These are phyloP conservation scores for Aspergillus vadensis DNA, from an alignment of 2,329 filamentous ascomycete species.

Conservation along the genomic window DNA sequence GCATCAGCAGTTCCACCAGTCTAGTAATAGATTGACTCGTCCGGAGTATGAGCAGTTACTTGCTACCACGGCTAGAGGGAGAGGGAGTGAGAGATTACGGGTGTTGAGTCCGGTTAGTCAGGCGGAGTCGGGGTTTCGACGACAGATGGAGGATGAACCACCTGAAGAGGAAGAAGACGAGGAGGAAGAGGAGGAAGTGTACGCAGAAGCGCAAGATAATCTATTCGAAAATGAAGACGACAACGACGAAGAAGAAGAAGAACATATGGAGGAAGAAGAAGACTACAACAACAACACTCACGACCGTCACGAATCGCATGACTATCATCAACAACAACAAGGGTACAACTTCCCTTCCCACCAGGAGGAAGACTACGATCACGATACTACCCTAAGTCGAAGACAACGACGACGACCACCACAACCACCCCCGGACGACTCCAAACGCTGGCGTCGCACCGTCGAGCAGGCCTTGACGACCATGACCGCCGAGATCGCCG, in stretches of 20 bases:
- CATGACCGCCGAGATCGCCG: constrained; percentile 89
- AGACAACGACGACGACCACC: constrained; percentile 13
- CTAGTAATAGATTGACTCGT: constrained; percentile 26
- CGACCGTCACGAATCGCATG: constrained; percentile 6
- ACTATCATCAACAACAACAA: constrained; percentile 3
- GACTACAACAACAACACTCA: constrained; percentile 4
- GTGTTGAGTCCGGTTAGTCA: constrained; percentile 85
- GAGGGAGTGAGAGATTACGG: constrained; percentile 57
- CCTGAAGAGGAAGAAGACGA: constrained; percentile 33
- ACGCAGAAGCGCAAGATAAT: constrained; percentile 39
- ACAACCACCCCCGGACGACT: constrained; percentile 31
- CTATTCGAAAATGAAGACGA: constrained; percentile 31
- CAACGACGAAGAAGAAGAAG: constrained; percentile 6
- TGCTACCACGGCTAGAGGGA: constrained; percentile 40
- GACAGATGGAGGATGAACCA: constrained; percentile 40
- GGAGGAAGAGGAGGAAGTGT: constrained; percentile 38
- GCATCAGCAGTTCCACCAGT: background rate
- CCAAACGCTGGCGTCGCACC: constrained; percentile 71
- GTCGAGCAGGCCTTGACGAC: constrained; percentile 85
- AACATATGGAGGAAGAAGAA: background rate
- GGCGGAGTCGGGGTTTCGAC: constrained; percentile 53
- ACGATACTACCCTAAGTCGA: constrained; percentile 12
- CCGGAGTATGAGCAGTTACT: constrained; percentile 48
- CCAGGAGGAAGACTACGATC: constrained; percentile 15
- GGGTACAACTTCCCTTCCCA: constrained; percentile 9